Percentiles rank a stretch among this genome's conserved stretches.
Conservation (phyloP, 495 filamentous ascomycete species). For the Lophium mytilinum region DNA sequence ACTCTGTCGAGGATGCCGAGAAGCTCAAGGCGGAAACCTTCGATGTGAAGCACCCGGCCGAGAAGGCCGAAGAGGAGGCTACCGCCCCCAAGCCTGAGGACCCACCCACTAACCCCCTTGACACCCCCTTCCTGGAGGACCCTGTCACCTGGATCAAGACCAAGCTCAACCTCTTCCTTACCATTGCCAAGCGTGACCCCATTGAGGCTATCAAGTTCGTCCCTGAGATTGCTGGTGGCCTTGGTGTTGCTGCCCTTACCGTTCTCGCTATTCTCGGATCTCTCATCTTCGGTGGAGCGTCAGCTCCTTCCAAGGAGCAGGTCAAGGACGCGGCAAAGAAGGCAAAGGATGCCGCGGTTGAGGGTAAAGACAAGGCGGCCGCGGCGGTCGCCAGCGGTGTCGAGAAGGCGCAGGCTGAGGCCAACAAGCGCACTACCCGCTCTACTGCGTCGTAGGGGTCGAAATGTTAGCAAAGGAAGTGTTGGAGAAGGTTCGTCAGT, state of each 20-base stretch:
- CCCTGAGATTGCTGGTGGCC: conserved; percentile 78
- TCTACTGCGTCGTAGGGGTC: conserved; percentile 17
- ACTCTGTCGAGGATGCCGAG: conserved; percentile 89
- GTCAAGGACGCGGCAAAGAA: conserved; percentile 55
- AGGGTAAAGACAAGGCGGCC: conserved; percentile 71
- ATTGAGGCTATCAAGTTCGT: conserved; percentile 83
- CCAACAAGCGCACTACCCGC: conserved; percentile 56
- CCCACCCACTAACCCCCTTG: conserved; percentile 51
- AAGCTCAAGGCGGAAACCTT: conserved; percentile 88
- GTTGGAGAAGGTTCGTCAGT: background rate
- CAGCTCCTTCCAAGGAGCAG: conserved; percentile 45
- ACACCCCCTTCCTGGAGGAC: conserved; percentile 88
- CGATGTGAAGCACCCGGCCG: conserved; percentile 79
- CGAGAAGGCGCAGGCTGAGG: conserved; percentile 41
- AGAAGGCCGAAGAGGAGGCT: conserved; percentile 75
- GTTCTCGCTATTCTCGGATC: conserved; percentile 58
- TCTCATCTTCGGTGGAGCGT: conserved; percentile 48
- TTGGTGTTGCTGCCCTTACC: conserved; percentile 55
- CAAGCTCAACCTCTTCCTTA: conserved; percentile 83
- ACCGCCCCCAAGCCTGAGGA: conserved; percentile 71
- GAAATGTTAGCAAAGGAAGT: background rate
- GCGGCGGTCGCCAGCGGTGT: conserved; percentile 58
- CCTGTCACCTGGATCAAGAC: conserved; percentile 81
- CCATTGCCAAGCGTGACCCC: conserved; percentile 78
- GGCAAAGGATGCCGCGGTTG: conserved; percentile 62